Base-by-base conservation (phyloP, 2,329 filamentous ascomycete genomes). In the Catunica adiposa region DNA sequence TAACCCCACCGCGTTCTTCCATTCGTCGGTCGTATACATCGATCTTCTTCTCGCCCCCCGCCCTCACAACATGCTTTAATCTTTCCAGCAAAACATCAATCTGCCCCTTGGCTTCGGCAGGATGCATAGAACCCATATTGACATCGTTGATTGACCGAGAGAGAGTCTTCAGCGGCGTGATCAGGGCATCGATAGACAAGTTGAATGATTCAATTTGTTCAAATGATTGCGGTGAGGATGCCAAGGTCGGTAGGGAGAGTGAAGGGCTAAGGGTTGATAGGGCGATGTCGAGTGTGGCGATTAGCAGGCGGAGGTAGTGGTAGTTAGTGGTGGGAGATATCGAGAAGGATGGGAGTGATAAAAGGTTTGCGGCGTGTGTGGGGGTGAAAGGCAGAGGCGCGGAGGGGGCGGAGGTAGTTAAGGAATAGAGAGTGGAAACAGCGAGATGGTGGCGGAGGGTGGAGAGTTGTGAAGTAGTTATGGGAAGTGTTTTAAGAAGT, bases 11-110 rank as follows among this genome's bases (percentile, higher is more conserved):
- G 38, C 26, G 20, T 44, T 22, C 6, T 15, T 52, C 11, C 46
- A 29, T 17, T 3, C 59, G 62, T 3, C 68, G 23, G 26, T 73
- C 73, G 60, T 76, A 79, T 3, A 79, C 71, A 60, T 70, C 75
- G 58, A 71, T 72, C 63, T 75, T 79, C 9, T 71, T 72, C 52
- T 70, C 74, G 48, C 71, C 73, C 61, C 76, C 77, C 9, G 84
- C 85, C 51, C 88, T 75, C 51, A 90, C 82, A 2, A 79, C 76
- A 64, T 84, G 81, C 50, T 80, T 69, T 14, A 96, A 71, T 56
- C 89, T 79, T 62, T 85, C 80, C 58, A 82, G 76, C n/a, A 95
- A 70, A 57, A 81, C 76, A 62, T 94, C 84, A 40, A 94, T 73
- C 9, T 76, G 74, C 55, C 81, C 80, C 67, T 94, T 95, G 11